phyloP scores from a whole-genome alignment of 305 asterid species.

The Fraxinus velutina region DNA sequence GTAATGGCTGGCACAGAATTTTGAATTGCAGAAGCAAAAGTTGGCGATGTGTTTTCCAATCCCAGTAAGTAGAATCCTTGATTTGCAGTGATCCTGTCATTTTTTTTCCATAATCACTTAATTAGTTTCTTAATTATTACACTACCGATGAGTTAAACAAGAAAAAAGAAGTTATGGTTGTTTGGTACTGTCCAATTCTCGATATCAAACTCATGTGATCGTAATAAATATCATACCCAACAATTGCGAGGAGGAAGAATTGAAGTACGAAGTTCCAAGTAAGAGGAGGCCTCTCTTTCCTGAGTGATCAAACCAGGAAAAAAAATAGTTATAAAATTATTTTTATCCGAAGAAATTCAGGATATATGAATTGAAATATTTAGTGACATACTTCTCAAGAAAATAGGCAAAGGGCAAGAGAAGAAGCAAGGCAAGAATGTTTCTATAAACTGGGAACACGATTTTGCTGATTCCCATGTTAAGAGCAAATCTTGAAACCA shows the following conservation, averaged over 20 bases:
- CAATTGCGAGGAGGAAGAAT: not conserved
- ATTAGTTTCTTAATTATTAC: not conserved
- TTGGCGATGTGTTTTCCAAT: conserved; percentile 88
- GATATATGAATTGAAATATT: not conserved
- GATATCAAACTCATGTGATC: not conserved
- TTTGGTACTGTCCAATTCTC: not conserved
- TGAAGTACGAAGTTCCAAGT: not conserved
- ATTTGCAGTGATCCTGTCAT: conserved; percentile 84
- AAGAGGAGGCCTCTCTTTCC: not conserved
- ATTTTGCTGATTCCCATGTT: conserved; percentile 97
- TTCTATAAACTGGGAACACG: conserved; percentile 82
- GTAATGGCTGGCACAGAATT: conserved; percentile 97
- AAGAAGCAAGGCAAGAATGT: conserved; percentile 31
- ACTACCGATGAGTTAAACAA: not conserved
- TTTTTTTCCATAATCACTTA: not conserved
- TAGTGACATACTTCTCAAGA: conserved; percentile 59
- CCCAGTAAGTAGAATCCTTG: conserved; percentile 95
- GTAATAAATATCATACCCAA: not conserved
- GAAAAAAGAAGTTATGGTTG: not conserved
- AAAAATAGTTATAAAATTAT: too few relatives aligned
- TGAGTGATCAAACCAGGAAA: not conserved
- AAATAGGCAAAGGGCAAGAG: conserved; percentile 92
- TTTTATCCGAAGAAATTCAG: not conserved
- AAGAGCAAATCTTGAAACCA: conserved; percentile 86
- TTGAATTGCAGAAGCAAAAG: conserved; percentile 95